Conservation (phyloP, 2,329 filamentous ascomycete species). For the Zasmidium cellare region DNA sequence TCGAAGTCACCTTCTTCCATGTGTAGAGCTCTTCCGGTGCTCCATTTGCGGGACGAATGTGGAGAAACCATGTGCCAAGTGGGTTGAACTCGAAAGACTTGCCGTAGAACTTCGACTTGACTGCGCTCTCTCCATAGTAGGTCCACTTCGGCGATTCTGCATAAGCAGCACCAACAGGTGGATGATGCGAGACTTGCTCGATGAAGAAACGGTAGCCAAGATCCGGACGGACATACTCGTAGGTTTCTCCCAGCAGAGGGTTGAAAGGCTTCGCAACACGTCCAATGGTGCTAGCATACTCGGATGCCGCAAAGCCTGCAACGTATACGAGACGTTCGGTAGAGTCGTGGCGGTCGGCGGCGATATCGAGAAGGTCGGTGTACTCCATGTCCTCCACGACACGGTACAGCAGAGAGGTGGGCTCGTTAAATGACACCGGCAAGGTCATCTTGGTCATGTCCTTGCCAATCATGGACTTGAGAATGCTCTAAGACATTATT, state of each 20-base stretch:
- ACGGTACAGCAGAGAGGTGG: constrained; percentile 90
- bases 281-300: constrained; percentile 95
- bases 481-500: constrained; percentile 66
- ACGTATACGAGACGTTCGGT: constrained; percentile 93
- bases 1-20: constrained; percentile 98
- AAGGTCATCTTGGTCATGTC: constrained; percentile 99
- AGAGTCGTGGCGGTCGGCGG: constrained; percentile 80
- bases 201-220: constrained; percentile 98
- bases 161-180: constrained; percentile 88
- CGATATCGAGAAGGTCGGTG: constrained; percentile 83
- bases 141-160: constrained; percentile 93
- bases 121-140: constrained; percentile 91
- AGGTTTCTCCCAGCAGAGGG: constrained; percentile 91
- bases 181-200: constrained; percentile 97
- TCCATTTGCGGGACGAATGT: constrained; percentile 71
- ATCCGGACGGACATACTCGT: constrained; percentile 92
- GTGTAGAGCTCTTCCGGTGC: constrained; percentile 77
- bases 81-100: constrained; percentile 97
- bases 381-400: constrained; percentile 99
- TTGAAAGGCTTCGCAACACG: constrained; percentile 99
- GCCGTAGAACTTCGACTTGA: constrained; percentile 96
- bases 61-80: constrained; percentile 94
- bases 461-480: constrained; percentile 99
- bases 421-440: constrained; percentile 97
- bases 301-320: constrained; percentile 90